Conservation (phyloP, 2,329 filamentous ascomycete genomes). For the Geoglossum cookeanum region DNA sequence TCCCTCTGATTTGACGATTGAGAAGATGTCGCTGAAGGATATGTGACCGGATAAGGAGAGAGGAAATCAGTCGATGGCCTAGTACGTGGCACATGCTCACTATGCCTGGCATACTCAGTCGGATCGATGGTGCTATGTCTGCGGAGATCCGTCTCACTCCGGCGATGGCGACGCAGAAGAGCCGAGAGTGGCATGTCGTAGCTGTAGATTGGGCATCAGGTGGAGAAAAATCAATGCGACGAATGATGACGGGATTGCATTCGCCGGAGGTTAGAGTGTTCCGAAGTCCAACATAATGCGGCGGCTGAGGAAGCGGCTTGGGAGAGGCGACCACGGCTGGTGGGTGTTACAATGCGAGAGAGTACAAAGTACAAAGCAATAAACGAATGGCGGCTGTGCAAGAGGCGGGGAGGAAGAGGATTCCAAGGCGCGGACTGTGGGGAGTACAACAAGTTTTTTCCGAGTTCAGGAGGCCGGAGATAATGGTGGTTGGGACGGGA, state of each 20-base stretch:
- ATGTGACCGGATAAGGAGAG: background rate
- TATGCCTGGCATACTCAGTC: background rate
- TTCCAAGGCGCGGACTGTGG: background rate
- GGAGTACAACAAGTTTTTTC: background rate
- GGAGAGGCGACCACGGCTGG: background rate
- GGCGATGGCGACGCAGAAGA: slow-evolving; percentile 4
- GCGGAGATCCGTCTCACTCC: slow-evolving; percentile 4
- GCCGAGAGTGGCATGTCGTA: slow-evolving; percentile 3
- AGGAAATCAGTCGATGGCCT: background rate
- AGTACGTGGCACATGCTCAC: background rate
- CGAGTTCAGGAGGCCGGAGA: background rate
- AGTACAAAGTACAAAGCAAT: background rate
- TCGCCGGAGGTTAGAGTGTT: background rate
- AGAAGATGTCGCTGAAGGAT: background rate
- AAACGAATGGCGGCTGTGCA: background rate
- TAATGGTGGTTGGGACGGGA: background rate
- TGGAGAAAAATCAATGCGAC: background rate
- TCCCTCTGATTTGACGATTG: background rate
- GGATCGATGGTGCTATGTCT: slow-evolving; percentile 1
- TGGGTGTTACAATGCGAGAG: background rate
- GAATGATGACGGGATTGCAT: background rate
- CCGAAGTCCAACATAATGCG: background rate
- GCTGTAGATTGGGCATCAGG: background rate
- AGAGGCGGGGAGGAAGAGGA: background rate
- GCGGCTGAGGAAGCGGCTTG: background rate